Evolutionary conservation across 306 rosid species (phyloP), one percentile per base, ranked within the genome.

Genomic region (Quillaja saponaria): DNA sequence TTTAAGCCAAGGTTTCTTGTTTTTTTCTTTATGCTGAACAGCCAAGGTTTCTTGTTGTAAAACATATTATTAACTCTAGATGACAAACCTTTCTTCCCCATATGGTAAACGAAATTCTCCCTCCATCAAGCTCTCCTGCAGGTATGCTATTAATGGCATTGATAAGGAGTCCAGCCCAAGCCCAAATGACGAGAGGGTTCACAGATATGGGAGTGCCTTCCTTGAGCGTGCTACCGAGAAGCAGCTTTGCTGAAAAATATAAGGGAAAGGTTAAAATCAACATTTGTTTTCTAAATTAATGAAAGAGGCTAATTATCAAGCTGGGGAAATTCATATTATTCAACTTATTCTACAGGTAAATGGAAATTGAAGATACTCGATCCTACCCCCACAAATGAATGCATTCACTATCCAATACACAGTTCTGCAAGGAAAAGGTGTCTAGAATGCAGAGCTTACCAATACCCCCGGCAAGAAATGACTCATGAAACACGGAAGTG

Each of bases 161-260:
- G 49, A 94, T 94, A 63, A 94, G 96, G 50, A 94, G 99, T 69
- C 99, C 97, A 37, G 97, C 97, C 99, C 97, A 94, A 50, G 99
- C 97, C 99, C 99, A 89, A 56, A 94, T 39, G 75, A 94, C 88
- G 25, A 94, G 95, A 74, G 97, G 97, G 76, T 94, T 94, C 45
- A 94, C 55, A 47, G 99, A 89, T 59, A 89, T 81, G 18, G 96
- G 81, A 57, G 96, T 78, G 66, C 97, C 91, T 45, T 89, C 99
- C 85, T 94, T 85, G 60, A 94, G 95, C 39, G 50, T 83, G 13
- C 81, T 76, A 2, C 99, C 99, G 48, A 94, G 89, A 58, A 89
- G 77, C 71, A 94, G 88, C 83, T 85, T 94, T 21, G 99, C 99
- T 94, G 57, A 68, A 72, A 50, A 71, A 62, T 33, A 40, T 50